phyloP scores from a whole-genome alignment of 257 asterid genomes.

The Leonotis leonurus region DNA sequence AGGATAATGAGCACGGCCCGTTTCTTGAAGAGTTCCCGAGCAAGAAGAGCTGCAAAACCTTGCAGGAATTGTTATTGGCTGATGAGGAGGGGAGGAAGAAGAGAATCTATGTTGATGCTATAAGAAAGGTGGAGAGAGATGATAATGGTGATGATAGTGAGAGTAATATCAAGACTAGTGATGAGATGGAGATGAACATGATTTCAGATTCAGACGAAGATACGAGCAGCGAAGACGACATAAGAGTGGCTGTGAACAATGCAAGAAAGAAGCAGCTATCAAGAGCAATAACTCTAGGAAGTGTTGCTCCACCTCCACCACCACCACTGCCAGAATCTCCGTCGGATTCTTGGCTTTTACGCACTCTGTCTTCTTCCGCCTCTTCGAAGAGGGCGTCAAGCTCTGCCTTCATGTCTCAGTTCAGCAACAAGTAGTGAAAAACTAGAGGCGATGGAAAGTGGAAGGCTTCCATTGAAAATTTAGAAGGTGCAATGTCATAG shows the following conservation, averaged over 20 bases:
- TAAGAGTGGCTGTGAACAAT: conserved; percentile 15
- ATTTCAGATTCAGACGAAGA: conserved; percentile 1
- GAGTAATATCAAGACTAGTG: conserved; percentile 10
- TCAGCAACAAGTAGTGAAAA: conserved; percentile 19
- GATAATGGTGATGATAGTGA: not conserved
- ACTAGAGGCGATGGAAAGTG: conserved; percentile 19
- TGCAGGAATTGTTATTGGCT: conserved; percentile 38
- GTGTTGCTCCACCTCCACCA: conserved; percentile 50
- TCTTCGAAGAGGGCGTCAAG: conserved; percentile 28
- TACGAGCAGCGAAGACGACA: not conserved
- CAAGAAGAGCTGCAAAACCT: conserved; percentile 22
- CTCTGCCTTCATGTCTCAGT: conserved; percentile 13
- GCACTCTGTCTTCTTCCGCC: conserved; percentile 52
- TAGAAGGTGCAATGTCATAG: not conserved
- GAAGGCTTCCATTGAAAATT: conserved; percentile 32
- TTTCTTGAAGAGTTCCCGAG: not conserved
- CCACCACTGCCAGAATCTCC: conserved; percentile 65
- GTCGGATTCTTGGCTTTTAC: conserved; percentile 83
- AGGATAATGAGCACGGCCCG: not conserved
- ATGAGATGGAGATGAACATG: conserved; percentile 11
- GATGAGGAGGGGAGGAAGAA: conserved; percentile 29
- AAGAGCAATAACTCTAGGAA: conserved; percentile 12
- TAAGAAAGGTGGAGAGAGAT: conserved; percentile 15
- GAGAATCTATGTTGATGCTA: conserved; percentile 40
- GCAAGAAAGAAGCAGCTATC: conserved; percentile 17